Evolutionary conservation across 352 stramenopile genomes (phyloP).

Genomic region (Phytophthora boehmeriae): DNA sequence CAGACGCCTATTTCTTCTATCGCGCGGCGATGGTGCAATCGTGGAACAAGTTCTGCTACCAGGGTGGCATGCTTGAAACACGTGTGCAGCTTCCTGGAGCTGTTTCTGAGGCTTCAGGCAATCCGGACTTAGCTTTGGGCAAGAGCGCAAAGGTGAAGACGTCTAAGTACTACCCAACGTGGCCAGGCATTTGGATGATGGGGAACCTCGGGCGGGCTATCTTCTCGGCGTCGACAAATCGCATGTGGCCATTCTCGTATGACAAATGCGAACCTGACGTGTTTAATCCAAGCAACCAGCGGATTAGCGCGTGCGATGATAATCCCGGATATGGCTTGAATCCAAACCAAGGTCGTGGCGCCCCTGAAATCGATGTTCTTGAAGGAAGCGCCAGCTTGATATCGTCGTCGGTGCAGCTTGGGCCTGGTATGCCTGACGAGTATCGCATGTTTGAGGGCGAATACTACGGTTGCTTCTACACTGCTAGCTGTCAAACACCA

Average conservation of each 20-base stretch:
- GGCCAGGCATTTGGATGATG: constrained; percentile 96
- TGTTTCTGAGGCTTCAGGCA: constrained; percentile 49
- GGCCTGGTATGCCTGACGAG: constrained; percentile 66
- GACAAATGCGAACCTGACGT: constrained; percentile 84
- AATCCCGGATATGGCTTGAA: constrained; percentile 92
- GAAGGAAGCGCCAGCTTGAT: constrained; percentile 82
- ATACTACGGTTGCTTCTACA: constrained; percentile 49
- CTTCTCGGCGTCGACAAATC: constrained; percentile 93
- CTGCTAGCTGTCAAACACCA: constrained; percentile 35
- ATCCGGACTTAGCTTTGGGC: constrained; percentile 50
- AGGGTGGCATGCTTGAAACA: constrained; percentile 93
- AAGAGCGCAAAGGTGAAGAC: constrained; percentile 58
- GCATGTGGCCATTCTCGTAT: constrained; percentile 97
- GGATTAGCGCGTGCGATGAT: constrained; percentile 89
- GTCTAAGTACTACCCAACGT: constrained; percentile 80
- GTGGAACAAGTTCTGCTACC: constrained; percentile 97
- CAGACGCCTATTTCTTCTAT: constrained; percentile 55
- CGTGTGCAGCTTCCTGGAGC: constrained; percentile 87
- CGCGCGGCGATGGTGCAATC: constrained; percentile 89
- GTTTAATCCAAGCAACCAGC: constrained; percentile 60
- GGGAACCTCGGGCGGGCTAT: constrained; percentile 96
- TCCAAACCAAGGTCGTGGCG: constrained; percentile 79
- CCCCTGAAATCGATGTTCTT: constrained; percentile 95
- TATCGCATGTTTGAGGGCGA: constrained; percentile 58
- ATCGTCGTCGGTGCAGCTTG: constrained; percentile 92